Base-by-base conservation (phyloP, 2,329 filamentous ascomycete species). In the Pseudogymnoascus sp. region DNA sequence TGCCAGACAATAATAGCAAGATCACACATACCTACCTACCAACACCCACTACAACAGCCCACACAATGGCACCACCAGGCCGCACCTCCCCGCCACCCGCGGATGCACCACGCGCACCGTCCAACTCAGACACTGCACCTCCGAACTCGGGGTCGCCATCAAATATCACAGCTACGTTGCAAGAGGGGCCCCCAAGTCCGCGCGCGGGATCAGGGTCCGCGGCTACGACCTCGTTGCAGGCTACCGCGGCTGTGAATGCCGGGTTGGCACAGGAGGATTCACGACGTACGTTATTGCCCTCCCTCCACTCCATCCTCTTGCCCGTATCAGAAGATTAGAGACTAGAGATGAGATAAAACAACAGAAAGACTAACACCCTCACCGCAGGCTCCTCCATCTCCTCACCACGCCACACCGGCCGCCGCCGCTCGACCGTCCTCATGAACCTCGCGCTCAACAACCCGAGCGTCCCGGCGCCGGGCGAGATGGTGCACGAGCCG, bases 381-480 rank as follows among this genome's bases (percentile, higher is more conserved):
- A 7, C 1, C 17, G 7, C 62, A 83, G 81, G 76, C 21, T 33
- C 26, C 26, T 60, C 53, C 2, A 7, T 60, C 26, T 17, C 28
- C 28, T 80, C 80, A 4, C 80, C 80, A 4, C 80, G 82, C 1
- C 78, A 79, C 60, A 69, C 77, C 19, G 81, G 82, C 65, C 83
- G 87, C 65, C 81, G 88, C 71, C 82, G 88, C 63, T 90, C 87
- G 19, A 82, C 84, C 63, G 82, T 91, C 50, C 79, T 90, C 69
- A 87, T 89, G 81, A 91, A 89, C 75, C 78, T 91, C 57, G 87
- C 88, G 67, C 79, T 89, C 66, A 90, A 90, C 75, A 87, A 92
- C 70, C 88, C 88, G 7, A 76, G 80, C 26, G 68, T 89, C 5
- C 88, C 89, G 4, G 80, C 80, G 0, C 87, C 88, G 0, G 88